Evolutionary conservation across 495 filamentous ascomycete genomes (phyloP).

Genomic region (Aspergillus olivimuriae): DNA sequence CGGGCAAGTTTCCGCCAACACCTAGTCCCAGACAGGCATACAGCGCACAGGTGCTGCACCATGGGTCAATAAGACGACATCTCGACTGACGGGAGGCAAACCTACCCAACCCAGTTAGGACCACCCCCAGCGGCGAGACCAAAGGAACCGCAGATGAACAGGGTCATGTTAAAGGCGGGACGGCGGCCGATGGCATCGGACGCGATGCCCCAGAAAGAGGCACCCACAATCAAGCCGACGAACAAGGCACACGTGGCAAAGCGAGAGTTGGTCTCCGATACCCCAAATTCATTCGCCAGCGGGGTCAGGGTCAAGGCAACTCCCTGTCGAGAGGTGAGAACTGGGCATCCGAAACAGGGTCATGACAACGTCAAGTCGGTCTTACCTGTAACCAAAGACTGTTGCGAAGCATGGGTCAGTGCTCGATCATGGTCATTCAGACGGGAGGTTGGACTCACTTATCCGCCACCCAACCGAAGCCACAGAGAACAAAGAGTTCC

Average conservation of each 20-base stretch:
- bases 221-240: slow-evolving; percentile 19
- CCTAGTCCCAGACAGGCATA: slow-evolving; percentile 20
- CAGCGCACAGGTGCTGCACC: slow-evolving; percentile 8
- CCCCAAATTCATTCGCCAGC: slow-evolving; percentile 36
- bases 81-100: neutral
- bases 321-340: no score
- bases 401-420: neutral
- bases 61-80: neutral
- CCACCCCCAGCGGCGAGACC: slow-evolving; percentile 22
- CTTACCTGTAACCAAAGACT: slow-evolving; percentile 35
- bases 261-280: slow-evolving; percentile 32
- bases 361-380: neutral
- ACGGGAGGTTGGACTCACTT: slow-evolving; percentile 22
- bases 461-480: slow-evolving; percentile 61
- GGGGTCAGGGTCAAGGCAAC: slow-evolving; percentile 21
- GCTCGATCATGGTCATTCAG: no score
- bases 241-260: slow-evolving; percentile 41
- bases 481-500: slow-evolving; percentile 63
- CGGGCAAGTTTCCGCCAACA: slow-evolving; percentile 17
- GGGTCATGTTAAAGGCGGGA: slow-evolving; percentile 18
- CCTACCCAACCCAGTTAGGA: slow-evolving; percentile 13
- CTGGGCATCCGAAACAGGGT: no score
- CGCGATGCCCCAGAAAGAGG: slow-evolving; percentile 18
- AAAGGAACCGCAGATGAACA: slow-evolving; percentile 20
- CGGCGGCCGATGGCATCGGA: slow-evolving; percentile 20